Evolutionary conservation across 805 yeast species (phyloP).

Genomic region (Metschnikowia corniflorae): DNA sequence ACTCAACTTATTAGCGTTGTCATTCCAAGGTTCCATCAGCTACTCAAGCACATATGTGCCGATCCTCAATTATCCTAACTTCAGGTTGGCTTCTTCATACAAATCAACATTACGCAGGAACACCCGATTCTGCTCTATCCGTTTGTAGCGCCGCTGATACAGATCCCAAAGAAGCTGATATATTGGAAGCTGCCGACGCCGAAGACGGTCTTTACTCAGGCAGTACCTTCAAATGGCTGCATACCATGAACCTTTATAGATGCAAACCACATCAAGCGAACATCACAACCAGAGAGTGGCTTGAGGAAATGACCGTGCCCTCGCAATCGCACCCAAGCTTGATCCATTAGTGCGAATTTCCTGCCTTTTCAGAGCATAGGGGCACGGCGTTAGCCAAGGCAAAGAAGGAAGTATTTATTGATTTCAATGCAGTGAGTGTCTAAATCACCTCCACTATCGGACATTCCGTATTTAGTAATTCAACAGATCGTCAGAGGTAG

Average conservation of each 20-base stretch:
- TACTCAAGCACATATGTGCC: neutral
- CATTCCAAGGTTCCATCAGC: too few species aligned
- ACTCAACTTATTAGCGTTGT: too few species aligned
- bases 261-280: neutral
- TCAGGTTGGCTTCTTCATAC: neutral
- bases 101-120: neutral
- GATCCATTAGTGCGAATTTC: neutral
- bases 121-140: neutral
- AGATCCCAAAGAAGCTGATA: neutral
- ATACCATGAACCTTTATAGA: neutral
- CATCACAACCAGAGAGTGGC: neutral
- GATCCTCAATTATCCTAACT: slow-evolving; percentile 3
- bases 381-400: neutral
- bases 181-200: neutral
- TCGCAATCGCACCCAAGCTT: neutral
- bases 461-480: too few species aligned
- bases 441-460: neutral
- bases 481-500: too few species aligned
- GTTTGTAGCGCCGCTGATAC: neutral
- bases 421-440: neutral
- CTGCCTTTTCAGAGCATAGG: neutral
- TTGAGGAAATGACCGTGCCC: neutral
- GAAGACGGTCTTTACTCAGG: neutral
- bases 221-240: neutral
- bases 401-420: neutral